Evolutionary conservation across 176 grass and related monocot species (phyloP).

Genomic region (Otatea glauca): DNA sequence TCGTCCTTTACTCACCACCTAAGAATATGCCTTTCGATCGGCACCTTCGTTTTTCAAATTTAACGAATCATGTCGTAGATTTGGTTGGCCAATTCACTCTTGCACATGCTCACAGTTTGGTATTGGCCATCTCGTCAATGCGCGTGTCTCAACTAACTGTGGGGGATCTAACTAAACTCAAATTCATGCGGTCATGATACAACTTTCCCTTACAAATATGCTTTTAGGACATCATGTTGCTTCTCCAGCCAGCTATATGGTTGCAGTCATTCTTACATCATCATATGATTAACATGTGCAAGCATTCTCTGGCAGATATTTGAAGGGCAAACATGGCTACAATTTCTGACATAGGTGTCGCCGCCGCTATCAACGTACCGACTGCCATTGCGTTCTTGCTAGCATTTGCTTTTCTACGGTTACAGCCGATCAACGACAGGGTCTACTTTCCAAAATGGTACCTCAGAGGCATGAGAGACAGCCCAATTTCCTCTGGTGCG

Average conservation of each 20-base stretch:
- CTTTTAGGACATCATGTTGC: background rate
- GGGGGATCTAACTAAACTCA: background rate
- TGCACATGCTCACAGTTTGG: no score
- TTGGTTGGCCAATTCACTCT: background rate
- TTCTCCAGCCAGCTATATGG: background rate
- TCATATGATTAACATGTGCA: background rate
- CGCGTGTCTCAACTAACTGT: background rate
- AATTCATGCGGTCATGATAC: background rate
- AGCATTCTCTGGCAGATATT: background rate
- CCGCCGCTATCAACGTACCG: constrained; percentile 72
- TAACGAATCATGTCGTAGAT: background rate
- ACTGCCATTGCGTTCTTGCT: constrained; percentile 66
- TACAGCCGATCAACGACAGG: constrained; percentile 96
- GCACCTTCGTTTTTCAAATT: background rate
- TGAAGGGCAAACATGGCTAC: constrained; percentile 62
- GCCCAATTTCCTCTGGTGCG: constrained; percentile 52
- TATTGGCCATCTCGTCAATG: no score
- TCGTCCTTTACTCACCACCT: no score
- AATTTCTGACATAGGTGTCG: constrained; percentile 57
- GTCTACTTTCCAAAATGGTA: constrained; percentile 99
- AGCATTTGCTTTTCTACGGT: constrained; percentile 78
- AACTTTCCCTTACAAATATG: no score
- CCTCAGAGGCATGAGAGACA: constrained; percentile 81
- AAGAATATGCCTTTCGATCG: no score
- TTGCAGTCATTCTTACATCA: background rate